Conservation (phyloP, 129 eudicot species). For the Centella asiatica region DNA sequence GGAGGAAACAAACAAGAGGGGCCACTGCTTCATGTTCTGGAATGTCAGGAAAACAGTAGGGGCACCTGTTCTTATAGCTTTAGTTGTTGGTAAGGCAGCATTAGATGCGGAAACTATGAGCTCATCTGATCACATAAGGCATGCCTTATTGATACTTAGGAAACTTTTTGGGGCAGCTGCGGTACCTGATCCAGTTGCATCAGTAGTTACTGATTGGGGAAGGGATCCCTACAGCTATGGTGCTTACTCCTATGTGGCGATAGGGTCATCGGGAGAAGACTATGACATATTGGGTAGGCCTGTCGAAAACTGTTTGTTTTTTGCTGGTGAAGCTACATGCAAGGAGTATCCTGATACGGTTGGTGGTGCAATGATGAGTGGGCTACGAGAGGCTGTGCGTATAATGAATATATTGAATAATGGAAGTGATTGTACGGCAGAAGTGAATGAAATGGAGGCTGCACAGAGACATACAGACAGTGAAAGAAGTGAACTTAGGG, state of each 20-base stretch:
- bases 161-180: constrained; percentile 73
- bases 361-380: constrained; percentile 99
- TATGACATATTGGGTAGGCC: constrained; percentile 87
- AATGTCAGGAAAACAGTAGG: constrained; percentile 91
- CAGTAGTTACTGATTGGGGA: constrained; percentile 98
- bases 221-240: constrained; percentile 95
- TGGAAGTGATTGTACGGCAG: constrained; percentile 79
- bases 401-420: constrained; percentile 71
- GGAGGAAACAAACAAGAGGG: constrained; percentile 66
- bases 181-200: constrained; percentile 81
- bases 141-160: constrained; percentile 73
- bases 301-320: constrained; percentile 71
- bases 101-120: constrained; percentile 47
- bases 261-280: constrained; percentile 96
- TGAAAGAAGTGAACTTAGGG: constrained; percentile 78
- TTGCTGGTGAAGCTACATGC: constrained; percentile 99
- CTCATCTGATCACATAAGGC: constrained; percentile 60
- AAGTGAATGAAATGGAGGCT: constrained; percentile 83
- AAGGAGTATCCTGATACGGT: constrained; percentile 99
- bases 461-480: constrained; percentile 61
- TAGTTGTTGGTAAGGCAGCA: constrained; percentile 96
- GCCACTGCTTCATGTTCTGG: constrained; percentile 99
- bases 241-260: constrained; percentile 94
- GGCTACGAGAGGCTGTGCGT: constrained; percentile 91
- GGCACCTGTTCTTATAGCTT: constrained; percentile 92